phyloP scores from a whole-genome alignment of 768 basidiomycete genomes.

The Clitopilus passeckerianus region DNA sequence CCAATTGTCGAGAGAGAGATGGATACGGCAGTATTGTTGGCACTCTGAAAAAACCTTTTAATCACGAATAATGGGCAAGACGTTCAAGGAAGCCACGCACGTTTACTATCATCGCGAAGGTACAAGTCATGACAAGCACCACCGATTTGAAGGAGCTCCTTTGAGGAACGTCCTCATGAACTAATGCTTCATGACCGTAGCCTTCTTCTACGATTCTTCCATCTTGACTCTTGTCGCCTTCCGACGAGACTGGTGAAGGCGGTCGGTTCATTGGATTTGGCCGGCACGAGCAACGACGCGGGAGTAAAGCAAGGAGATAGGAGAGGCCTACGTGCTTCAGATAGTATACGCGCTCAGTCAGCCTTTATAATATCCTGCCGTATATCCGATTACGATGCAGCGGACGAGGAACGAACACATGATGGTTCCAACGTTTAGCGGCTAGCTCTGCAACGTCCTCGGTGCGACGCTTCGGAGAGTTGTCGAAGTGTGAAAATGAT shows the following conservation, averaged over 20 bases:
- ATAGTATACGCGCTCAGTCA: background rate
- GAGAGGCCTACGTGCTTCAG: background rate
- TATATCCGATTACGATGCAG: background rate
- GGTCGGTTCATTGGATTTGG: background rate
- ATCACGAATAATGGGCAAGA: background rate
- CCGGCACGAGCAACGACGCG: background rate
- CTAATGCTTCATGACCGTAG: background rate
- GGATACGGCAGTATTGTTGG: constrained; percentile 40
- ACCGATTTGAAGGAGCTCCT: constrained; percentile 16
- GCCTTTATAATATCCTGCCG: background rate
- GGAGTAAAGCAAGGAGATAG: background rate
- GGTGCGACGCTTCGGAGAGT: background rate
- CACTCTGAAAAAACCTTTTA: constrained; percentile 19
- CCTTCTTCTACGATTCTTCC: background rate
- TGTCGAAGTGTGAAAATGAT: background rate
- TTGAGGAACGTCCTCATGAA: background rate
- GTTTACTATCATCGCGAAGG: constrained; percentile 21
- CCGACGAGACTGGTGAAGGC: background rate
- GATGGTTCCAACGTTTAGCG: background rate
- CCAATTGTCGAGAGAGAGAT: constrained; percentile 53
- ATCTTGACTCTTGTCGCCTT: background rate
- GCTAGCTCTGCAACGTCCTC: background rate
- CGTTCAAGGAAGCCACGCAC: constrained; percentile 5
- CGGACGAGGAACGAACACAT: background rate
- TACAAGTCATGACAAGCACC: constrained; percentile 19